Base-by-base conservation (phyloP, 495 filamentous ascomycete genomes). In the Thozetella sp. region DNA sequence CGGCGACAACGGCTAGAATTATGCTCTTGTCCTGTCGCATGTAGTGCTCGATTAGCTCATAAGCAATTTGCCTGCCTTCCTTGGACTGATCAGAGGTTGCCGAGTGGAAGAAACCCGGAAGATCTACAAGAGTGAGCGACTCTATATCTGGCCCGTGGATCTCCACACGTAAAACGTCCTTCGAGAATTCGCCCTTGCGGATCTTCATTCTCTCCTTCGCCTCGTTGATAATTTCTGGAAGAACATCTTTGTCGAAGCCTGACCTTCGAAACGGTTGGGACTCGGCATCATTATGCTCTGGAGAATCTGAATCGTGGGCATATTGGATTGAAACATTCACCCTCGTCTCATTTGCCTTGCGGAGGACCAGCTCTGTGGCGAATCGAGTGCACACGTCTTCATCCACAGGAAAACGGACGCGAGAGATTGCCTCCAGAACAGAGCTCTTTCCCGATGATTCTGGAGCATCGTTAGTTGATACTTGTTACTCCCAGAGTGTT, bases 51-150 rank as follows among this genome's bases (percentile, higher is more conserved):
- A 81, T 80, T 17, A 93, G 58, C 11, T 76, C 68, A 6, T 73
- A 65, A 12, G 89, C 82, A 2, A 88, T 69, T 1, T 66, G 52
- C 0, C 80, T 78, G 51, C 78, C 81, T 1, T 63, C 63, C 23
- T 77, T 60, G 4, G 70, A 74, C 30, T 81, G 72, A 0, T 72
- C 74, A 3, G 74, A 75, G 2, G 75, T 83, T 0, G 62, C 72
- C 0, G 79, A 70, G 26, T 80, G 75, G 55, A 83, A 85, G 2
- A 91, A 72, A 0, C 87, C 86, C 0, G 89, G 88, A 11, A 91
- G 76, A 59, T 91, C 88, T 1, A 92, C 86, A 0, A 91, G 62
- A 0, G 83, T 88, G 10, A 92, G 71, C n/a, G 90, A 83, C 0
- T 84, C 83, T 19, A 82, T 65, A 22, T 77, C 71, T 0, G 89